A percentile compares a stretch with the other conserved stretches of the same genome.
Evolutionary conservation across 208 protist species (phyloP).

Genomic region (Leishmania arabica): DNA sequence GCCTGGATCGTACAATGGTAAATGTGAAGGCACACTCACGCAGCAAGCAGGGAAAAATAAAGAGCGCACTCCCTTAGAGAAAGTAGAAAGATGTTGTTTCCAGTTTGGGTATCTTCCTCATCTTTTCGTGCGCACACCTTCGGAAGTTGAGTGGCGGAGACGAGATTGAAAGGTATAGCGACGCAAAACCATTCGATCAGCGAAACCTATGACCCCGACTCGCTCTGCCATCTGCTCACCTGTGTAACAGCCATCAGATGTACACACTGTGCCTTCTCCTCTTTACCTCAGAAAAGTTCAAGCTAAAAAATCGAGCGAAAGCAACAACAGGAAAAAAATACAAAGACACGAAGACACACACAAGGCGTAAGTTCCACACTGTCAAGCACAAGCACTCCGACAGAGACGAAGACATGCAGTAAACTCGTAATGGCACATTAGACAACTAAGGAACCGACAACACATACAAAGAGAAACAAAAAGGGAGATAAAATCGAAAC

Average conservation of each 20-base stretch:
- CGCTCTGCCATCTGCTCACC: background rate
- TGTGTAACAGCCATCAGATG: background rate
- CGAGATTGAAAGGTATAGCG: background rate
- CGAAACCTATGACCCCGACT: background rate
- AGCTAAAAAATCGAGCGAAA: too few relatives aligned
- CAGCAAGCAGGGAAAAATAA: background rate
- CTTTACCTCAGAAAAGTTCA: background rate
- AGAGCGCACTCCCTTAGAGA: background rate
- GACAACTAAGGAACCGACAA: background rate
- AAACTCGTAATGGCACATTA: background rate
- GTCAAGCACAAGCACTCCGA: background rate
- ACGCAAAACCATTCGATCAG: background rate
- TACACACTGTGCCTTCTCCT: background rate
- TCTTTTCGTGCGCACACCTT: background rate
- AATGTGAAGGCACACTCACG: slow-evolving; percentile 6
- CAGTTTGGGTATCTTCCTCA: background rate
- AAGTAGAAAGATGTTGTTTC: background rate
- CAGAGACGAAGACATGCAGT: background rate
- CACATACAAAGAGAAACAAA: background rate
- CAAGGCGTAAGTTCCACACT: background rate
- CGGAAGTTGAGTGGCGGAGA: background rate
- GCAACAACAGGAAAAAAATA: background rate
- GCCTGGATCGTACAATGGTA: background rate
- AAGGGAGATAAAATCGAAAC: background rate
- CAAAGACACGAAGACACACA: background rate